Evolutionary conservation across 1,284 basidiomycete species (phyloP), one percentile per base, ranked within the genome.

Genomic region (Melampsora occidentalis): DNA sequence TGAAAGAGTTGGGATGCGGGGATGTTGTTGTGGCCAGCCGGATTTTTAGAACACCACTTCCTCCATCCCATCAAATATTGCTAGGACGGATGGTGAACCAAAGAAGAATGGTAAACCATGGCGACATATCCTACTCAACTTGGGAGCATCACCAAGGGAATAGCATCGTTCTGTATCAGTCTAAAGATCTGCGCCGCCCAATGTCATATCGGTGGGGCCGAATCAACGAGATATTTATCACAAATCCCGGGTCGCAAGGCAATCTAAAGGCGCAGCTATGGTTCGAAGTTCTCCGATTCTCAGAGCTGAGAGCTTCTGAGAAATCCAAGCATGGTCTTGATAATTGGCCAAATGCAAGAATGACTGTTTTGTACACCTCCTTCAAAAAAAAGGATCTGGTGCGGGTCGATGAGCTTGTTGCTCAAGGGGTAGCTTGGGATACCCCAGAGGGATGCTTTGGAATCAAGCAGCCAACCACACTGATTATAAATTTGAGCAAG

Each of bases 141-240:
- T 62, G n/a, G 16, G 57, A 46, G 31, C 69, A 63, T 46, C 69
- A 71, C 42, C 53, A 31, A 18, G 69, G 69, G 4, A 71, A 71
- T 18, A 61, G 69, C 12, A 71, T 39, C 9, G 53, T 71, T 22
- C 48, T 63, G 16, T 71, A 71, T 48, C 12, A 20, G 1, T 20
- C 62, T 25, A 25, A 62, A 18, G 25, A 71, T 7, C 28, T 16
- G 5, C 28, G 59, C 16, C n/a, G 28, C 12, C 5, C 20, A 35
- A 35, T 4, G 2, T 33, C 16, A 12, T n/a, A 42, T 18, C 39
- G 48, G n/a, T 71, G 69, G 12, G 69, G 57, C 1, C 57, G 46
- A 61, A 70, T 70, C n/a, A 70, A 46, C 28, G 35, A 70, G 33
- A 70, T 70, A n/a, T 70, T 70, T 22, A 62, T 61, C 16, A 71